Evolutionary conservation across 371 early-diverging fungal species (phyloP).

Genomic region (Circinella umbellata): DNA sequence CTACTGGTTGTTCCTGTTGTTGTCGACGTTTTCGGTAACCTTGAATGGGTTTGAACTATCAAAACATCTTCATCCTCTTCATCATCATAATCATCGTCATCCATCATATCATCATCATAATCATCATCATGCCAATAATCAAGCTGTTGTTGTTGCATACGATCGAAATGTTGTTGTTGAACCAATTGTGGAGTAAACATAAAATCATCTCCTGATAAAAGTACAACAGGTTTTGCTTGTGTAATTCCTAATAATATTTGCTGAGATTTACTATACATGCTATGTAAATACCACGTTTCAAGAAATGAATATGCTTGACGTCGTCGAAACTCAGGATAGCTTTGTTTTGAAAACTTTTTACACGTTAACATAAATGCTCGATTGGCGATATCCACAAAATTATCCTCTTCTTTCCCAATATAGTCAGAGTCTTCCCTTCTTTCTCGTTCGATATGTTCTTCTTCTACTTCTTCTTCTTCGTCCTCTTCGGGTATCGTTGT

Average conservation of each 20-base stretch:
- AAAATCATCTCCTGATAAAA: conserved; percentile 50
- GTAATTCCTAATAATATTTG: conserved; percentile 46
- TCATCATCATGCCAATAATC: conserved; percentile 19
- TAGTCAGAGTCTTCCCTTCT: conserved; percentile 1
- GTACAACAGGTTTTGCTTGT: conserved; percentile 39
- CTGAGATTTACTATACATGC: conserved; percentile 56
- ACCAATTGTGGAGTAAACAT: conserved; percentile 53
- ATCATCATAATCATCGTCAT: conserved; percentile 23
- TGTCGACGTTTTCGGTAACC: not conserved
- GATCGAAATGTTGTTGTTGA: conserved; percentile 27
- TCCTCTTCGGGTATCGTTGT: conserved; percentile 11
- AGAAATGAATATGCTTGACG: conserved; percentile 44
- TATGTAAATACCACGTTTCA: conserved; percentile 53
- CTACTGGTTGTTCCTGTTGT: not conserved
- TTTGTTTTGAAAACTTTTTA: conserved; percentile 53
- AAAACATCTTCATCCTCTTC: not conserved
- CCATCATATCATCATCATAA: conserved; percentile 10
- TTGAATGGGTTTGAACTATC: not conserved
- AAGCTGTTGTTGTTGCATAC: conserved; percentile 21
- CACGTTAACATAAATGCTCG: conserved; percentile 53
- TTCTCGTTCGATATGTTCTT: not conserved
- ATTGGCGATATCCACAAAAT: conserved; percentile 38
- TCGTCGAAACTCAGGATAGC: conserved; percentile 44
- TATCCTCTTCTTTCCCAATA: conserved; percentile 10
- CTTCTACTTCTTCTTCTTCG: conserved; percentile 9